Percentiles rank a stretch among this genome's conserved stretches.
Evolutionary conservation across 306 rosid species (phyloP).

Genomic region (Argentina anserina): DNA sequence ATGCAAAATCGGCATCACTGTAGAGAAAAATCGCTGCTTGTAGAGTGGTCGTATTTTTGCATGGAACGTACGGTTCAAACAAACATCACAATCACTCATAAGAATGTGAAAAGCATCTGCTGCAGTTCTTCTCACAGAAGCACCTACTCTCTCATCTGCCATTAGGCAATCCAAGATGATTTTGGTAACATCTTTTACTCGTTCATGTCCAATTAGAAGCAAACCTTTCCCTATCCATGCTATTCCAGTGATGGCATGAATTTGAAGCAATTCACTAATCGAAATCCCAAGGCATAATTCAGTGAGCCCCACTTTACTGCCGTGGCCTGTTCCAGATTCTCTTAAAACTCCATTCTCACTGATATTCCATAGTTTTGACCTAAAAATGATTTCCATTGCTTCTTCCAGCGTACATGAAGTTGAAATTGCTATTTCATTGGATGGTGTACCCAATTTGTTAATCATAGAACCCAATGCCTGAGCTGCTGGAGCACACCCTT

Average conservation of each 20-base stretch:
- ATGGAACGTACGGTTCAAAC: conserved; percentile 69
- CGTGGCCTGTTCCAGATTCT: conserved; percentile 32
- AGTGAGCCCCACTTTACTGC: conserved; percentile 44
- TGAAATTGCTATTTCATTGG: conserved; percentile 37
- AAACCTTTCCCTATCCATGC: conserved; percentile 97
- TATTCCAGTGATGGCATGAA: conserved; percentile 70
- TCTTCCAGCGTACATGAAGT: conserved; percentile 59
- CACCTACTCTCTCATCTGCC: conserved; percentile 29
- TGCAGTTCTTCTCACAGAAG: conserved; percentile 52
- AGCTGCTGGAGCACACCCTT: conserved; percentile 74
- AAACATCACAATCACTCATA: conserved; percentile 83
- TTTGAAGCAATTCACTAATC: conserved; percentile 51
- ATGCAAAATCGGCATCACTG: conserved; percentile 71
- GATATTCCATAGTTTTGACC: conserved; percentile 35
- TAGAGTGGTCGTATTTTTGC: conserved; percentile 74
- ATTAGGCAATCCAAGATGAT: conserved; percentile 60
- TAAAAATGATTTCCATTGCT: conserved; percentile 64
- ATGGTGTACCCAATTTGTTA: conserved; percentile 60
- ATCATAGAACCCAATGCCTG: conserved; percentile 92
- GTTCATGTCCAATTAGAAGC: conserved; percentile 79
- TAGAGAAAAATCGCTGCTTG: conserved; percentile 91
- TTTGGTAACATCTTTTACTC: conserved; percentile 68
- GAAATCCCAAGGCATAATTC: conserved; percentile 62
- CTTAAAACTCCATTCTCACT: conserved; percentile 28
- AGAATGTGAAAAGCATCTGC: conserved; percentile 90